phyloP scores from a whole-genome alignment of 805 yeast species.

The Ogataea haglerorum region DNA sequence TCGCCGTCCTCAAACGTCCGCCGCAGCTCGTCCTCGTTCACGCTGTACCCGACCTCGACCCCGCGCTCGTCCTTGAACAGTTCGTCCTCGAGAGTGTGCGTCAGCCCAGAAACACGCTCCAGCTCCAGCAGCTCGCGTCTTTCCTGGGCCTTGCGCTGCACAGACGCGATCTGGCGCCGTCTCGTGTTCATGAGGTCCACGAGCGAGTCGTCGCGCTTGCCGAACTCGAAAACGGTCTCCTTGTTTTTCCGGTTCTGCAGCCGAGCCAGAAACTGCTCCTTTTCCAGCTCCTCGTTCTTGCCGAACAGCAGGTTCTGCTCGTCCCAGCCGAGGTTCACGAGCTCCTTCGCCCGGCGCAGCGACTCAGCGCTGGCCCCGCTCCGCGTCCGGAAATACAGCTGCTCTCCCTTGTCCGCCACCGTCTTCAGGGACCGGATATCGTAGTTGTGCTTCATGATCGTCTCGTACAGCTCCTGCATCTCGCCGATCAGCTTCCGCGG shows the following conservation, averaged over 20 bases:
- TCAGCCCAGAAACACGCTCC: constrained; percentile 72
- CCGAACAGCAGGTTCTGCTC: constrained; percentile 80
- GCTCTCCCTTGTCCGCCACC: constrained; percentile 85
- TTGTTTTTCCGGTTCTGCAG: constrained; percentile 65
- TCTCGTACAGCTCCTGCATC: constrained; percentile 67
- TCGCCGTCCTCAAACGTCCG: constrained; percentile 55
- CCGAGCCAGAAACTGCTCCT: constrained; percentile 65
- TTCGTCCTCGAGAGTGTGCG: constrained; percentile 73
- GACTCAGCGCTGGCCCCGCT: constrained; percentile 83
- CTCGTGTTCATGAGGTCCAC: constrained; percentile 82
- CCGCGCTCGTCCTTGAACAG: constrained; percentile 49
- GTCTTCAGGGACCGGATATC: constrained; percentile 63
- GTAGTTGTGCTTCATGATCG: constrained; percentile 55
- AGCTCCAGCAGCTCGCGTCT: constrained; percentile 62
- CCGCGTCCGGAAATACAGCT: constrained; percentile 79
- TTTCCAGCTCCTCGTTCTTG: constrained; percentile 68
- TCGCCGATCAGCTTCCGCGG: constrained; percentile 74
- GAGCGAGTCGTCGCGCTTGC: constrained; percentile 63
- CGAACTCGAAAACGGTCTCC: constrained; percentile 94
- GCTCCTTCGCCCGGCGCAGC: constrained; percentile 79
- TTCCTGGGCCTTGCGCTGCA: constrained; percentile 75
- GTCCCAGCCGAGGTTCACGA: constrained; percentile 80
- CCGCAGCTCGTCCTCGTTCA: constrained; percentile 46
- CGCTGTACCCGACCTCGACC: constrained; percentile 35
- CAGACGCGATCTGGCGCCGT: constrained; percentile 74